Evolutionary conservation across 1,284 basidiomycete species (phyloP).

Genomic region (Exsudoporus floridanus): DNA sequence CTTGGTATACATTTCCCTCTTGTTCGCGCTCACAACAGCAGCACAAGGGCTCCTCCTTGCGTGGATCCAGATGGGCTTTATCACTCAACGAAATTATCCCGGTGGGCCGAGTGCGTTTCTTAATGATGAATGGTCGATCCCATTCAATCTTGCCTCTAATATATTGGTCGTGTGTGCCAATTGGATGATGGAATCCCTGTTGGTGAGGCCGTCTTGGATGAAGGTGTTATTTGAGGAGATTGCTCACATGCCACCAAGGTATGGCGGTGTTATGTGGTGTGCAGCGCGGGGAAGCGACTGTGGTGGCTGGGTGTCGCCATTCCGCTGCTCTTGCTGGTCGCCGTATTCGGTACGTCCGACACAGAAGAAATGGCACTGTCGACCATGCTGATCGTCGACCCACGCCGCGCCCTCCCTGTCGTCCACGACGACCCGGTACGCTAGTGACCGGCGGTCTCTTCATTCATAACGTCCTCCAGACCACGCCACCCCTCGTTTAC

Average conservation of each 20-base stretch:
- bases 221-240: neutral
- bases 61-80: constrained; percentile 16
- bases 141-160: constrained; percentile 1
- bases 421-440: no score
- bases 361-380: no score
- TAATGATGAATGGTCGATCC: neutral
- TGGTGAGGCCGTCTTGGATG: constrained; percentile 5
- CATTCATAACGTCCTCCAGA: neutral
- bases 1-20: constrained; percentile 3
- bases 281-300: neutral
- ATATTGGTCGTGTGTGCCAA: constrained; percentile 9
- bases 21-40: constrained; percentile 7
- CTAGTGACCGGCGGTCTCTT: constrained; percentile 9
- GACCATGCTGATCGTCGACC: neutral
- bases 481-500: neutral
- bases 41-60: constrained; percentile 5
- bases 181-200: constrained; percentile 18
- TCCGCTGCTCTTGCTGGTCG: constrained; percentile 3
- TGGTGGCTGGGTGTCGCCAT: constrained; percentile 6
- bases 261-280: constrained; percentile 16
- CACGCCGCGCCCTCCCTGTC: no score
- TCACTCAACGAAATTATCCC: constrained; percentile 14
- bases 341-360: constrained; percentile 10
- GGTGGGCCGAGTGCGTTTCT: constrained; percentile 23
- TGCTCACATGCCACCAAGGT: constrained; percentile 6